phyloP scores from a whole-genome alignment of 257 asterid genomes.

The Nemophila menziesii region DNA sequence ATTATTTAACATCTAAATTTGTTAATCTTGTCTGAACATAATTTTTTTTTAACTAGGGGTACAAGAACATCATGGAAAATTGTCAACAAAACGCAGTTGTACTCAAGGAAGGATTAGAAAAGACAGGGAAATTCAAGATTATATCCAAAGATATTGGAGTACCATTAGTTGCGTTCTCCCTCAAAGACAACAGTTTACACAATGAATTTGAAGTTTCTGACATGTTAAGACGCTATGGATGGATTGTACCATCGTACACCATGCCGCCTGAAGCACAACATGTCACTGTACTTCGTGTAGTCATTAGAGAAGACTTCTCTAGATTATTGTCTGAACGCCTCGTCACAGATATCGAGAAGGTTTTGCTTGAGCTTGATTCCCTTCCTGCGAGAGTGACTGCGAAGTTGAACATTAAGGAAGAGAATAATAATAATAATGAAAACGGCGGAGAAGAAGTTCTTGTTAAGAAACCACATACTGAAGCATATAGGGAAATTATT shows the following conservation, averaged over 20 bases:
- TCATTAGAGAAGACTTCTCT: constrained; percentile 24
- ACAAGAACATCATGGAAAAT: constrained; percentile 23
- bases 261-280: constrained; percentile 29
- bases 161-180: constrained; percentile 28
- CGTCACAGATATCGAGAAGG: constrained; percentile 15
- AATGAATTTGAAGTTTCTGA: constrained; percentile 20
- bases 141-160: constrained; percentile 26
- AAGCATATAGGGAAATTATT: constrained; percentile 17
- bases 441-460: background rate
- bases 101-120: constrained; percentile 21
- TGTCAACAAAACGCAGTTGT: constrained; percentile 22
- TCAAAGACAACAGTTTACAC: constrained; percentile 19
- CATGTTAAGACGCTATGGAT: constrained; percentile 19
- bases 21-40: no score
- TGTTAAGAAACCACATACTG: constrained; percentile 15
- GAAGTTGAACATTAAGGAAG: background rate
- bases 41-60: constrained; percentile 10
- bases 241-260: constrained; percentile 28
- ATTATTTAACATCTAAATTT: background rate
- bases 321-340: constrained; percentile 21
- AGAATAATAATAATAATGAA: background rate
- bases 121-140: constrained; percentile 21
- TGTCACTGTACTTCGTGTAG: constrained; percentile 20
- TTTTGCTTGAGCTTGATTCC: constrained; percentile 16
- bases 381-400: constrained; percentile 11